Evolutionary conservation across 2,329 filamentous ascomycete genomes (phyloP).

Genomic region (Dothideomycetes sp.): DNA sequence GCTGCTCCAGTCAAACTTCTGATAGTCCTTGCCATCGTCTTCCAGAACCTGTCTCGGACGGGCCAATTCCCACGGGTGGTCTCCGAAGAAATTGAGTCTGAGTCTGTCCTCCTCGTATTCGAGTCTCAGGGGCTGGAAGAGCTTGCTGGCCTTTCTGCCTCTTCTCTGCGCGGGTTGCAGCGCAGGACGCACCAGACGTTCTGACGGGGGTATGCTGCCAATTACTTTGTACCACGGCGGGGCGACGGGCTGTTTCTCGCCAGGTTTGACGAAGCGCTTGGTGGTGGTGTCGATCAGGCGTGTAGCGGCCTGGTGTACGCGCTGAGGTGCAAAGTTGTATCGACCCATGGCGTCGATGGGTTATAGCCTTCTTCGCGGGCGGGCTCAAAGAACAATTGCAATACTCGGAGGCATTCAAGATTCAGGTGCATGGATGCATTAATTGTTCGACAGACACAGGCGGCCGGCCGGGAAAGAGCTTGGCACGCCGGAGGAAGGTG

Average conservation of each 20-base stretch:
- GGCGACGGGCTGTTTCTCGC: slow-evolving; percentile 26
- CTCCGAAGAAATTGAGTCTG: slow-evolving; percentile 73
- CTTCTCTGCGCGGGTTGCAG: slow-evolving; percentile 39
- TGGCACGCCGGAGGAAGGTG: neutral
- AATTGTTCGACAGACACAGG: too few relatives aligned
- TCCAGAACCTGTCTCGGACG: slow-evolving; percentile 79
- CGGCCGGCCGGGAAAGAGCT: too few relatives aligned
- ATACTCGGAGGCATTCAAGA: slow-evolving; percentile 2
- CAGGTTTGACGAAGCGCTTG: neutral
- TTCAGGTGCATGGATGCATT: too few relatives aligned
- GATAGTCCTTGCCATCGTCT: slow-evolving; percentile 70
- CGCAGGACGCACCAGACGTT: slow-evolving; percentile 49
- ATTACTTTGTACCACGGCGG: slow-evolving; percentile 52
- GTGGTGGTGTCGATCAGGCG: slow-evolving; percentile 38
- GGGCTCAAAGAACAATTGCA: neutral
- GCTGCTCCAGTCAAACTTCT: slow-evolving; percentile 67
- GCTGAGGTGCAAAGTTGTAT: slow-evolving; percentile 42
- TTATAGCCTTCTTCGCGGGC: neutral
- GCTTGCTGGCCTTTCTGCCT: slow-evolving; percentile 56
- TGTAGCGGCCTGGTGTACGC: slow-evolving; percentile 44
- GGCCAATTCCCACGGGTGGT: slow-evolving; percentile 96
- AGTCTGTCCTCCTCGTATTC: slow-evolving; percentile 75
- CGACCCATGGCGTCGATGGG: slow-evolving; percentile 36
- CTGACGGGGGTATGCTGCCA: slow-evolving; percentile 49
- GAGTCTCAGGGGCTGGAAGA: slow-evolving; percentile 74